Evolutionary conservation across 1,284 basidiomycete genomes (phyloP), one percentile per base, ranked within the genome.

Genomic region (Rhodotorula sp.): DNA sequence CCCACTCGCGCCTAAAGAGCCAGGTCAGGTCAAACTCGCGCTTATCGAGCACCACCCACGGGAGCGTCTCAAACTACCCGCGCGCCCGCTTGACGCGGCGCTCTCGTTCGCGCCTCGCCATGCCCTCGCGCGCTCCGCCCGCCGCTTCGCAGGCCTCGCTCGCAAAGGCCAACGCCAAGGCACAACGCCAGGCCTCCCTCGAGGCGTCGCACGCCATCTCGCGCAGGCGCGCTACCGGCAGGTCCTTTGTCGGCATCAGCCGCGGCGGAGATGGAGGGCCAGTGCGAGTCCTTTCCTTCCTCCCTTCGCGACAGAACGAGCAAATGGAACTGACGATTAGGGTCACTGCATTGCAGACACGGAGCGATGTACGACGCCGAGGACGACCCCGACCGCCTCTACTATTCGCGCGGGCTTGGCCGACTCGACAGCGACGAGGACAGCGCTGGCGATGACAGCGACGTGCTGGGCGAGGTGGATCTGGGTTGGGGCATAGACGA

Each of bases 391-490:
- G 78, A 79, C 51, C 70, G 73, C 21, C 68, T 78, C 62, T 78
- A 78, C 64, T 89, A 89, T 81, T 88, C 90, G 77, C 85, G 86
- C 58, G 89, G 89, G 21, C 82, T 89, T 17, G 89, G 88, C 2
- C 87, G 89, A 76, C 84, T 91, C 22, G 84, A 86, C 55, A 90
- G 91, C 77, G 87, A 85, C 29, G 89, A 87, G 6, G 90, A 91
- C 72, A 91, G 88, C 76, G 89, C 90, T 64, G 91, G 92, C 74
- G 78, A 80, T 29, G 77, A 78, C 57, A 70, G 70, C 46, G 68
- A 69, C 34, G 63, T 58, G 0, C 39, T 70, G 9, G 72, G 66
- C 3, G 70, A 76, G 19, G 71, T 67, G 3, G 65, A 69, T 44
- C 39, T 66, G n/a, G 67, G 53, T 25, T 71, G 67, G 70, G 62